Percentiles rank a stretch among this genome's conserved stretches.
Conservation (phyloP, 805 yeast genomes). For the Metschnikowia corniflorae region DNA sequence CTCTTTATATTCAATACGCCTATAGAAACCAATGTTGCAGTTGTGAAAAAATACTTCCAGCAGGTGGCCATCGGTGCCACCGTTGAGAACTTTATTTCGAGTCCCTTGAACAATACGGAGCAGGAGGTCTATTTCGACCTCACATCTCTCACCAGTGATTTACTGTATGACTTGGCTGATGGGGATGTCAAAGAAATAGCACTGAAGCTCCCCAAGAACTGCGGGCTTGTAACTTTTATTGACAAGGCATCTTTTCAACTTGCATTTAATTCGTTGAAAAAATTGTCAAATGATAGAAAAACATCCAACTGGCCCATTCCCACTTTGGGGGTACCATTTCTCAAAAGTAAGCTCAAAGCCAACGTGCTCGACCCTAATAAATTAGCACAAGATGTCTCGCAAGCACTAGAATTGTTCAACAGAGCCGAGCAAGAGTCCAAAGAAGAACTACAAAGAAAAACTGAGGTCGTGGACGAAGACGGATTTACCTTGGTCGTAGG, state of each 20-base stretch:
- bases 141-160: constrained; percentile 56
- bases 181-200: constrained; percentile 25
- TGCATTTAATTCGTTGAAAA: constrained; percentile 61
- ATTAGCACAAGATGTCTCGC: constrained; percentile 55
- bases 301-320: constrained; percentile 39
- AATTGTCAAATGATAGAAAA: constrained; percentile 30
- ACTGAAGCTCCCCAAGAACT: constrained; percentile 62
- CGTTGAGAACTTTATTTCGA: constrained; percentile 43
- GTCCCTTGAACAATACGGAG: constrained; percentile 36
- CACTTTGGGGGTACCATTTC: constrained; percentile 39
- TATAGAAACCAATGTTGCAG: constrained; percentile 48
- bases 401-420: constrained; percentile 64
- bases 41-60: constrained; percentile 55
- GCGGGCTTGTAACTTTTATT: constrained; percentile 70
- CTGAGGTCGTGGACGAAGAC: constrained; percentile 78
- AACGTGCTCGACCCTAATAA: constrained; percentile 46
- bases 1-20: constrained; percentile 81
- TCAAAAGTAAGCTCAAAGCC: constrained; percentile 32
- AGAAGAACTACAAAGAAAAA: constrained; percentile 52
- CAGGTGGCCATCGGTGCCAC: constrained; percentile 63
- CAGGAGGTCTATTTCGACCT: constrained; percentile 48
- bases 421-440: constrained; percentile 61
- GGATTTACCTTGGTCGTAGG: constrained; percentile 92
- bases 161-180: constrained; percentile 30
- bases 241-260: constrained; percentile 66